Base-by-base conservation (phyloP, 192 early-diverging fungal genomes). In the Nowakowskiella sp. region DNA sequence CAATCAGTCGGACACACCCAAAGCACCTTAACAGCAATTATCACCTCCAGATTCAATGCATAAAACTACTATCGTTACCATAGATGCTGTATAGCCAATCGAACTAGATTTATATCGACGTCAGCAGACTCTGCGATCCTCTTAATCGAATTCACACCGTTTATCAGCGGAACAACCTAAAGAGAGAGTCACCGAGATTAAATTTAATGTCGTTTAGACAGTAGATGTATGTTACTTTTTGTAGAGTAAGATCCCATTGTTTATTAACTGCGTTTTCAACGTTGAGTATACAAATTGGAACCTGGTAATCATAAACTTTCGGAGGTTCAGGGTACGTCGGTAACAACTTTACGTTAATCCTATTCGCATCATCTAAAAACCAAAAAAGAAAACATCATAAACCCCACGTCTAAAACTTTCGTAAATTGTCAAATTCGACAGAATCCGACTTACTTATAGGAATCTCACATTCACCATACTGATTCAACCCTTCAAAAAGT, bases 231-330 rank as follows among this genome's bases (percentile, higher is more conserved):
- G 10, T 16, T 56, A 78, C 80, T 30, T 77, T 73, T 52, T 70
- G 80, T 56, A 97, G 78, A 0, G 89, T 91, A 60, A 99, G 75
- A 62, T 99, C 96, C 92, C 95, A 98, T 64, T 89, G 77, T 16
- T 83, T 72, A 51, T 87, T 85, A 58, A 81, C 76, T 3, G 81
- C 55, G 5, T 56, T 60, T 16, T 75, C 65, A 27, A 85, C 58
- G 62, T 89, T 76, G 4, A 88, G 81, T 25, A 85, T 81, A 9
- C 74, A 70, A 6, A 93, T 84, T 2, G 91, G 91, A 0, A 93
- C 91, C 28, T 89, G 81, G 58, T 86, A 86, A 51, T 91, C 87
- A 33, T 83, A 67, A 0, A 94, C 86, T 4, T 67, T 64, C 8
- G 78, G 61, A 3, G 91, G 91, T 44, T 87, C 80, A 6, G 74